A percentile compares a stretch with the other conserved stretches of the same genome.
Evolutionary conservation across 208 protist genomes (phyloP).

Genomic region (Acanthamoeba triangularis): DNA sequence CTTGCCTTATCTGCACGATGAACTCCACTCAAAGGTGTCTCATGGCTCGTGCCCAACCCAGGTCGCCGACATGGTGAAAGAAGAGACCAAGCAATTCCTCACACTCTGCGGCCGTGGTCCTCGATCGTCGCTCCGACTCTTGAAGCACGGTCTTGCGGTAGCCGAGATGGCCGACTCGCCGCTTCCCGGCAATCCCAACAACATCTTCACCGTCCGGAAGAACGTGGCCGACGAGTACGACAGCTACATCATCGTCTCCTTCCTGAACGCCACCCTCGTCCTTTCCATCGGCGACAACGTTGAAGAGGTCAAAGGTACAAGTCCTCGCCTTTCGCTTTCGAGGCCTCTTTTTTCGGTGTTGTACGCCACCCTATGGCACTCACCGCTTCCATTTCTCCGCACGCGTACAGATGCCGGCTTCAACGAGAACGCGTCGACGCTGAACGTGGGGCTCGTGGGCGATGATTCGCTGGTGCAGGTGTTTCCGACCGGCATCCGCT

Average conservation of each 20-base stretch:
- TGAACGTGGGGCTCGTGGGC: constrained; percentile 88
- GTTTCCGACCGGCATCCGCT: constrained; percentile 90
- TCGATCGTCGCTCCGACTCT: constrained; percentile 90
- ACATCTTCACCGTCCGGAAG: constrained; percentile 88
- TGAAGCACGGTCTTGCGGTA: constrained; percentile 94
- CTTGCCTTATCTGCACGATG: not conserved
- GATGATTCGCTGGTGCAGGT: constrained; percentile 92
- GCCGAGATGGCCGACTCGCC: constrained; percentile 89
- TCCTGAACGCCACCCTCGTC: constrained; percentile 93
- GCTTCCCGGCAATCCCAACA: constrained; percentile 90
- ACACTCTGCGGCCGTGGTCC: constrained; percentile 91
- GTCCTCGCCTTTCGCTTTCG: not conserved
- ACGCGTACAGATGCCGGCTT: constrained; percentile 90
- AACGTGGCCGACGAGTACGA: constrained; percentile 85
- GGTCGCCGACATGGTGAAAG: constrained; percentile 88
- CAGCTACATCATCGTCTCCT: constrained; percentile 95
- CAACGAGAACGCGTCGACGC: constrained; percentile 82
- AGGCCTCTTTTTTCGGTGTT: not conserved
- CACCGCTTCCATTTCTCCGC: not conserved
- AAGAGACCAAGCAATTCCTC: constrained; percentile 91
- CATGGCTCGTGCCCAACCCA: constrained; percentile 23
- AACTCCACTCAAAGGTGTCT: not conserved
- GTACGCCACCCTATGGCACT: not conserved
- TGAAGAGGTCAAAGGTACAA: constrained; percentile 88
- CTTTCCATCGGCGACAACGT: constrained; percentile 94